Evolutionary conservation across 768 basidiomycete genomes (phyloP), one percentile per base, ranked within the genome.

Genomic region (Tulasnella sp.): DNA sequence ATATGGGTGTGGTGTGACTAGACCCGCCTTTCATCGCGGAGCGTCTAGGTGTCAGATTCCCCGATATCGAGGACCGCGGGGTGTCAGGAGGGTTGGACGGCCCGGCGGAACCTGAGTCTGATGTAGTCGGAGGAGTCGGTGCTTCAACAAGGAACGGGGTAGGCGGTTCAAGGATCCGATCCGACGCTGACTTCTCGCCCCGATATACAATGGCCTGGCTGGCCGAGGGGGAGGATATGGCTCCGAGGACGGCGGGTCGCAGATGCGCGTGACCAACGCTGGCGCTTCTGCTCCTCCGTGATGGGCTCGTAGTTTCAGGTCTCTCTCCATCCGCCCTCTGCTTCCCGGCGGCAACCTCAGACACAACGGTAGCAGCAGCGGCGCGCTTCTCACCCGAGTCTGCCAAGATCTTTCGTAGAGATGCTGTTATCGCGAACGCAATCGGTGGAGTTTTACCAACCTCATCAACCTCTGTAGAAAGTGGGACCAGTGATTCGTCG

Each of bases 351-450:
- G 45, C 46, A 2, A 59, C 46, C 4, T 59, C 56, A 4, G 56
- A 59, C 27, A 49, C 19, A n/a, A n/a, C 19, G 46, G 46, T 11
- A 24, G 56, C 27, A 9, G 46, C n/a, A 9, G 44, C 29, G 17
- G 21, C 27, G 34, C 48, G 44, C 8, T 27, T 30, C 44, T 48
- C 44, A 38, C 15, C 34, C 27, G 44, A n/a, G 17, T 59, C 49
- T 34, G 44, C 56, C 45, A 59, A 45, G 49, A 59, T 59, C 46
- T 59, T 59, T n/a, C 56, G 56, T 34, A 59, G 56, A 21, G 56
- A 49, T 27, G 30, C 44, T 22, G 53, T 41, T 2, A 29, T 42
- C 25, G 38, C 43, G 41, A 42, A 55, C 15, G 53, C 38, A 42
- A 24, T 45, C 41, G 53, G 29, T 15, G 43, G 53, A 25, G n/a